Evolutionary conservation across 257 asterid species (phyloP).

Genomic region (Nicotiana undulata): DNA sequence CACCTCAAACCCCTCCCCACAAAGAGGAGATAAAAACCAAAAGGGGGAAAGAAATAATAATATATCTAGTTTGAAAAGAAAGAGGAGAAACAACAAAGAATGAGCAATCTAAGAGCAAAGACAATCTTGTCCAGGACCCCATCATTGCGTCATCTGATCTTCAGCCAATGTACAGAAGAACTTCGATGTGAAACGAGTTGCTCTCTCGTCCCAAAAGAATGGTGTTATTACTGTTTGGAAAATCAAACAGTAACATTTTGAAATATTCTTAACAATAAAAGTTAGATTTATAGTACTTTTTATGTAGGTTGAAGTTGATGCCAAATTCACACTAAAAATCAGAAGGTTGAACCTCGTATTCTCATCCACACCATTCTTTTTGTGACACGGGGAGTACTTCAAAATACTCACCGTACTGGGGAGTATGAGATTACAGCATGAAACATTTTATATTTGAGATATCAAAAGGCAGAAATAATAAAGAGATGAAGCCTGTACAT

Average conservation of each 20-base stretch:
- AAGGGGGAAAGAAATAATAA: neutral
- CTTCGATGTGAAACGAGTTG: neutral
- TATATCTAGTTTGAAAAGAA: neutral
- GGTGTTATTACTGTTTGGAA: neutral
- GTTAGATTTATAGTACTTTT: neutral
- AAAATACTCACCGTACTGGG: neutral
- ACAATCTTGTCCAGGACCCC: neutral
- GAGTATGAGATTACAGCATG: neutral
- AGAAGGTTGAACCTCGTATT: neutral
- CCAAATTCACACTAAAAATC: neutral
- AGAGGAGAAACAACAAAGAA: neutral
- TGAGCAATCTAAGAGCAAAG: neutral
- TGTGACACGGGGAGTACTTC: neutral
- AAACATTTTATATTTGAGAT: neutral
- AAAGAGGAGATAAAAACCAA: neutral
- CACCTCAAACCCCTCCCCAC: neutral
- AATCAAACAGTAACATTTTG: conserved; percentile 1
- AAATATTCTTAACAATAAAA: neutral
- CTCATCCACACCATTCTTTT: neutral
- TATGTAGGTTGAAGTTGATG: neutral
- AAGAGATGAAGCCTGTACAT: conserved; percentile 44
- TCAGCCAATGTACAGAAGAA: neutral
- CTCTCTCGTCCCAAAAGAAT: neutral
- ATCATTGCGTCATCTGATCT: neutral
- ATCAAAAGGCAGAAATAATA: neutral